A percentile compares a stretch with the other conserved stretches of the same genome.
Conservation (phyloP, 345 rosid species). For the Viola odorata region DNA sequence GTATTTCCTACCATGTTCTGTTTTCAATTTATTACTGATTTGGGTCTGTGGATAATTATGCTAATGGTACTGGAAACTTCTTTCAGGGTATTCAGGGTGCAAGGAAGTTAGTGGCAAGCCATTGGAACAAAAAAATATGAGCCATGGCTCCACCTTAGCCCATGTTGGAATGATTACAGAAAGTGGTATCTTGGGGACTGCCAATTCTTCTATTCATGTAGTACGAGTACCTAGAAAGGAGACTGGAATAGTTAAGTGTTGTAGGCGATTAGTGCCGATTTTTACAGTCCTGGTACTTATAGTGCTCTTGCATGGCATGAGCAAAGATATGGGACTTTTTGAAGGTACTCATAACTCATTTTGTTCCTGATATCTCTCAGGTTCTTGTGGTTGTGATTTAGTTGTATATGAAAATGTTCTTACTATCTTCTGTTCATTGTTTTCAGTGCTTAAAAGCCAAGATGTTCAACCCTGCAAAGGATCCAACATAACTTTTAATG, state of each 20-base stretch:
- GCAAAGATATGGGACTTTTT: conserved; percentile 54
- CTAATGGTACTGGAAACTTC: no score
- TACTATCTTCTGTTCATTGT: not conserved
- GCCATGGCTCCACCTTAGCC: no score
- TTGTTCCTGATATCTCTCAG: not conserved
- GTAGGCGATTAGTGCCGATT: no score
- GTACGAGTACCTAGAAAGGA: conserved; percentile 81
- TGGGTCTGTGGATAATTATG: no score
- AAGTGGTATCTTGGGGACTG: conserved; percentile 72
- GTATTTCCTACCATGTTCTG: no score
- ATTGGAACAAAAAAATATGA: no score
- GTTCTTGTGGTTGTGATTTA: not conserved
- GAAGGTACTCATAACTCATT: no score
- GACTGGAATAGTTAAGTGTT: not conserved
- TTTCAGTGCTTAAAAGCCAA: conserved; percentile 75
- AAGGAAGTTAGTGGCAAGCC: no score
- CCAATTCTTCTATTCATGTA: conserved; percentile 79
- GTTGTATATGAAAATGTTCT: not conserved
- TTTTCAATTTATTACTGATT: no score
- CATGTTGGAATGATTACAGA: conserved; percentile 58
- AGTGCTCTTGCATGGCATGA: conserved; percentile 68
- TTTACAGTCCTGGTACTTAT: conserved; percentile 66
- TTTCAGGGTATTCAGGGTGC: no score
- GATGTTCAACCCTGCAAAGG: conserved; percentile 95
- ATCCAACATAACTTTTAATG: conserved; percentile 79